Evolutionary conservation across 768 basidiomycete genomes (phyloP), one percentile per base, ranked within the genome.

Genomic region (Tricholoma flavovirens): DNA sequence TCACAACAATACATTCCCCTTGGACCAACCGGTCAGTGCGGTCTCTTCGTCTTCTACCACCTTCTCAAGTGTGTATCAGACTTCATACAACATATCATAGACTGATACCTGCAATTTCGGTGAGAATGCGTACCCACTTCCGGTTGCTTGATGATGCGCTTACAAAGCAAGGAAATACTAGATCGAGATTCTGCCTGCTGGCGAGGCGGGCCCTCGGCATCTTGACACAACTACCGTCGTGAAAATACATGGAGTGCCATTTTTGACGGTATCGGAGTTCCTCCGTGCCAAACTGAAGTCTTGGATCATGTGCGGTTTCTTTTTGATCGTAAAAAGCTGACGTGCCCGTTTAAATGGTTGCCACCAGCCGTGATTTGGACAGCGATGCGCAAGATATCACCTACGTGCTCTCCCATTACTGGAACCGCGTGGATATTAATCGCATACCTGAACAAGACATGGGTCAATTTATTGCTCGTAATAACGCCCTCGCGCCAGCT

Each of bases 381-480:
- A 74, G 79, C 55, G 90, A 93, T 64, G 90, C 90, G 8, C 83
- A 83, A 61, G 90, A 93, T 59, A 90, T 93, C 62, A 67, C 76
- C 42, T 91, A 83, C 66, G 77, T 83, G 36, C 74, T 93, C 62
- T 76, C 81, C 56, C 83, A 82, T 54, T 89, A 86, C 65, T 92
- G 90, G 90, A 88, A 86, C 66, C 77, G 80, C 54, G 81, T 93
- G 58, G 90, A 93, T 69, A 83, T 92, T 61, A 93, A 93, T 67
- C 87, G 90, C 61, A 86, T 93, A 57, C 84, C 86, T 24, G 90
- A 93, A 69, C 82, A 84, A 57, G 90, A 93, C 66, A 93, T 93
- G 90, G 83, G 83, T 56, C 76, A 80, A 29, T 93, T 93, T 64
- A 84, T 88, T 29, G 65, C 75, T 12, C 76, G 75, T 35, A 77